Base-by-base conservation (phyloP, 164 flowering plant genomes). In the Euptelea pleiosperma region DNA sequence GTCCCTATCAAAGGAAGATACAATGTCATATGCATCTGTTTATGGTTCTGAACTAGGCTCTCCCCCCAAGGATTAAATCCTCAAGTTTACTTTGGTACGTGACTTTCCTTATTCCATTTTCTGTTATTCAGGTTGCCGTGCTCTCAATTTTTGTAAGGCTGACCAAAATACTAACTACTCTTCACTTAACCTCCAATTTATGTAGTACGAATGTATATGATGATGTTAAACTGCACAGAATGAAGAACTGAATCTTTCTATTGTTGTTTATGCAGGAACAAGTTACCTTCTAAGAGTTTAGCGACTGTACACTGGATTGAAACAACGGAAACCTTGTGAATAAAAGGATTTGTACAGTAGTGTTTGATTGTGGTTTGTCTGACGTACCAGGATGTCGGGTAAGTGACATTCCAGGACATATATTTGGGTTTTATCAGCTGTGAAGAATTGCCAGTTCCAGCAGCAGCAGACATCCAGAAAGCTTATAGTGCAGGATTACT, bases 31-130 rank as follows among this genome's bases (percentile, higher is more conserved):
- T 67, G 81, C 95, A 16, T 91, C 98, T 2, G 57, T 83, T 43
- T 77, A 61, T 68, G 91, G 78, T 66, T 89, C 96, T 43, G 98
- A 89, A 68, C 77, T 69, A 8, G 91, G 82, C 31, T 88, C 98
- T 51, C 98, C 97, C 12, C 85, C 86, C 21, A 74, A 59, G 48
- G 57, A 56, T 56, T 77, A 37, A 78, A 35, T 41, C 21, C 16
- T 50, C 47, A 37, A 60, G 37, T 33, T 1, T 45, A 24, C 40
- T 55, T 36, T 54, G 75, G 80, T 77, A 72, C 25, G 64, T 15
- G 5, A 15, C 39, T 36, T 8, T 34, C 16, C 37, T 51, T 29
- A 24, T 19, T 8, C 16, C 3, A 35, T 4, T 2, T 47, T 37
- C 35, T 7, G 12, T 36, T 12, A 24, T 6, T 1, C 29, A 44